Base-by-base conservation (phyloP, 108 stramenopile species). In the Nitzschia sp. region DNA sequence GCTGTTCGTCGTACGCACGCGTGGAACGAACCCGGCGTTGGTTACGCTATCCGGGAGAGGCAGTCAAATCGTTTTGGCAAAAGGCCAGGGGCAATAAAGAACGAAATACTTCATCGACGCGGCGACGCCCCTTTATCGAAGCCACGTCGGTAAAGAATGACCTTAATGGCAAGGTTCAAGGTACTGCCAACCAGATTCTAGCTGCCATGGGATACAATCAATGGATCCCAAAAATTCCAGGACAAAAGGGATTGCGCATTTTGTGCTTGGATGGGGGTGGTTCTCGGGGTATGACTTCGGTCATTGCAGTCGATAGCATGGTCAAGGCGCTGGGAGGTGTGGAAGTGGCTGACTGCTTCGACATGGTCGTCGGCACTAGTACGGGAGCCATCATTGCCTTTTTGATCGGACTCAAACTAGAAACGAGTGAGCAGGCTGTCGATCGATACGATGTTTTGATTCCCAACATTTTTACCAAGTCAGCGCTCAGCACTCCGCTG, bases 381-480 rank as follows among this genome's bases (percentile, higher is more conserved):
- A 94, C 93, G 1, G 93, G 93, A 42, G 93, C 90, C 19, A 94
- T 94, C 53, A 82, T 94, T 65, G 77, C 84, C 9, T 92, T 89
- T 51, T 70, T 89, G 57, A 76, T 88, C 2, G 93, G 90, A 23
- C 68, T 94, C 49, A 65, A 86, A 28, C 76, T 81, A 57, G 93
- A 94, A 59, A 80, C 90, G 2, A 80, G 80, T 38, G 71, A 75
- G 26, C 66, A 81, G 64, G 86, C 90, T 6, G 72, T 83, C 17
- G 82, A 88, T 32, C 82, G 93, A 42, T 94, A 94, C 64, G 85
- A 94, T 76, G 76, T 70, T 3, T 64, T 94, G 66, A 87, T 94
- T 51, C 65, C 77, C 47, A 73, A 82, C 53, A 91, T 94, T 51
- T 94, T 94, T 69, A 85, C 85, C 63, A 94, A 91, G 62, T 80